Percentiles rank a stretch among this genome's conserved stretches.
These are phyloP conservation scores for Alternaria triticimaculans DNA, from an alignment of 2,329 filamentous ascomycete genomes.

Conservation along the genomic window DNA sequence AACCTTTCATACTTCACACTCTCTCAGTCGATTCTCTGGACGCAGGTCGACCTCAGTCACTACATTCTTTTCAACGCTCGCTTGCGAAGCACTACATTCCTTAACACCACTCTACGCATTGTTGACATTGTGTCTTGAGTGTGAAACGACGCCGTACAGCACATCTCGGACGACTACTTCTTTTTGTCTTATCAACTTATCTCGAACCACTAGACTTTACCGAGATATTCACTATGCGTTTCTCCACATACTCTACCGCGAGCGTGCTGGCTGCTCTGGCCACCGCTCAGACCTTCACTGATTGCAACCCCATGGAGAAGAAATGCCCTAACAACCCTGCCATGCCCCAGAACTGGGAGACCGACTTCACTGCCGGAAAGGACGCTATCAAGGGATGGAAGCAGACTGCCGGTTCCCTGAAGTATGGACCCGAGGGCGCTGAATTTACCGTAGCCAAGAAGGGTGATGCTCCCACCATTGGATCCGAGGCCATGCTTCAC, in stretches of 20 bases:
- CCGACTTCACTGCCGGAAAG: conserved; percentile 54
- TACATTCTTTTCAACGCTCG: conserved; percentile 30
- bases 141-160: conserved; percentile 11
- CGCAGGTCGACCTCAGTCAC: conserved; percentile 43
- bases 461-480: conserved; percentile 68
- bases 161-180: conserved; percentile 37
- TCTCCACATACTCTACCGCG: conserved; percentile 32
- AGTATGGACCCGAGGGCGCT: conserved; percentile 53
- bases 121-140: conserved; percentile 22
- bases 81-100: conserved; percentile 37
- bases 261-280: conserved; percentile 44
- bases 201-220: conserved; percentile 7
- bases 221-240: conserved; percentile 35
- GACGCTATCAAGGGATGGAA: conserved; percentile 48
- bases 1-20: conserved; percentile 35
- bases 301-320: conserved; percentile 54
- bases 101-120: conserved; percentile 24
- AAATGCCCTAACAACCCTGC: conserved; percentile 55
- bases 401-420: conserved; percentile 52
- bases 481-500: conserved; percentile 84
- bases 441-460: conserved; percentile 58
- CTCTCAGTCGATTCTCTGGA: conserved; percentile 30
- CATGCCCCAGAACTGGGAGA: conserved; percentile 48
- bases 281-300: conserved; percentile 54
- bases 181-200: not conserved